Evolutionary conservation across 164 flowering plant genomes (phyloP).

Genomic region (Stephania yunnanensis): DNA sequence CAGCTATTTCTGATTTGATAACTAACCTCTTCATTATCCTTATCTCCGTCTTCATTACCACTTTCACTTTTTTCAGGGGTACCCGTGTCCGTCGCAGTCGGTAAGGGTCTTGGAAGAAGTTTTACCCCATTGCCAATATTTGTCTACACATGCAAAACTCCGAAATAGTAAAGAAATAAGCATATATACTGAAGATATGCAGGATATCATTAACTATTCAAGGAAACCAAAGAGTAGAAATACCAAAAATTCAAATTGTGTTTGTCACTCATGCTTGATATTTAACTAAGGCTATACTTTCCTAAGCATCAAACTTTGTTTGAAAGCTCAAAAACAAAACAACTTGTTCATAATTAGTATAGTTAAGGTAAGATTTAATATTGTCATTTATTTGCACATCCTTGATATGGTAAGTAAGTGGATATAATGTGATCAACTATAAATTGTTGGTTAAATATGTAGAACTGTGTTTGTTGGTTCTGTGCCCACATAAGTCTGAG

Average conservation of each 20-base stretch:
- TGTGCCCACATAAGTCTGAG: too few relatives aligned
- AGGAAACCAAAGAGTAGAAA: background rate
- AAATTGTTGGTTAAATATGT: too few relatives aligned
- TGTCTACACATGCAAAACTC: slow-evolving; percentile 34
- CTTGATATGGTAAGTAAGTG: too few relatives aligned
- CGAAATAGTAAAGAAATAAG: background rate
- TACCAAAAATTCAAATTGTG: background rate
- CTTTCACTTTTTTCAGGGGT: slow-evolving; percentile 28
- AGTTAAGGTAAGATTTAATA: background rate
- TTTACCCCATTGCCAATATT: slow-evolving; percentile 33
- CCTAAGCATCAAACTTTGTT: background rate
- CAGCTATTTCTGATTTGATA: background rate
- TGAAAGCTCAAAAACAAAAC: background rate
- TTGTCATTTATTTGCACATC: too few relatives aligned
- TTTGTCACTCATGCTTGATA: background rate
- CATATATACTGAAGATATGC: background rate
- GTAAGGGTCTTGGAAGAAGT: slow-evolving; percentile 70
- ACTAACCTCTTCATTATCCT: slow-evolving; percentile 37
- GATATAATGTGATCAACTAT: too few relatives aligned
- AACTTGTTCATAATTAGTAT: background rate
- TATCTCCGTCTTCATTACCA: slow-evolving; percentile 30
- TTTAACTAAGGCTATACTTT: background rate
- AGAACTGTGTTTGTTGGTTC: too few relatives aligned
- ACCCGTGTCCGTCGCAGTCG: slow-evolving; percentile 25
- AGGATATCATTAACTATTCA: background rate